Percentiles rank a stretch among this genome's conserved stretches.
phyloP scores from a whole-genome alignment of 495 filamentous ascomycete genomes.

The Copromyces sp. region DNA sequence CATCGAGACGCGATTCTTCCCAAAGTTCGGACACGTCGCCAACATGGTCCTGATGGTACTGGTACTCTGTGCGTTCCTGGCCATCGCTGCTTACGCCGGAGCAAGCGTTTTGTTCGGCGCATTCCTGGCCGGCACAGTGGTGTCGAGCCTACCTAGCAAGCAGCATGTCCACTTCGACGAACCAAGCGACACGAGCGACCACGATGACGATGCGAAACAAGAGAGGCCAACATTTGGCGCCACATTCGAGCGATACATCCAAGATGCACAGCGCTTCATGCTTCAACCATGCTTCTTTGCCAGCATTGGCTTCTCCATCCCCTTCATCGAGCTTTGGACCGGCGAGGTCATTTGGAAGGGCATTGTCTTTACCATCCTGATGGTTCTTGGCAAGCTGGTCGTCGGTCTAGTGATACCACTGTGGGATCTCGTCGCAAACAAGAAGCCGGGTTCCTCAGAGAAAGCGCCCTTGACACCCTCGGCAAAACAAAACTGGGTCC shows the following conservation, averaged over 20 bases:
- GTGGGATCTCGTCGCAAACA: slow-evolving; percentile 10
- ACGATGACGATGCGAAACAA: slow-evolving; percentile 12
- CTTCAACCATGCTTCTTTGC: slow-evolving; percentile 72
- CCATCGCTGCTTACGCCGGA: slow-evolving; percentile 35
- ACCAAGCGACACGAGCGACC: not conserved
- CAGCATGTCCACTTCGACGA: not conserved
- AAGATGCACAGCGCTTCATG: slow-evolving; percentile 38
- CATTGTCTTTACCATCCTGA: slow-evolving; percentile 58
- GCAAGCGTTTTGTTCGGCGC: slow-evolving; percentile 63
- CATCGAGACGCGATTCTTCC: not conserved
- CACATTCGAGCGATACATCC: slow-evolving; percentile 50
- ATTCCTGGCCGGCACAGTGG: slow-evolving; percentile 52
- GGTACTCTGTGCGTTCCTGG: slow-evolving; percentile 14
- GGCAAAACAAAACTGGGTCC: slow-evolving; percentile 7
- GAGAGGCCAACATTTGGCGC: slow-evolving; percentile 20
- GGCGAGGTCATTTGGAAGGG: slow-evolving; percentile 59
- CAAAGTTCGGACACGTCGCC: slow-evolving; percentile 1
- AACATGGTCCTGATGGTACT: slow-evolving; percentile 13
- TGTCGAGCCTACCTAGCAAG: slow-evolving; percentile 26
- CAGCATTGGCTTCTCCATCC: slow-evolving; percentile 71
- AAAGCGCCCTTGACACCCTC: not conserved
- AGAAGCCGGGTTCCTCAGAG: not conserved
- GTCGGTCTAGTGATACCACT: slow-evolving; percentile 54
- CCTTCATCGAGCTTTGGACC: slow-evolving; percentile 58
- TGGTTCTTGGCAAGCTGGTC: slow-evolving; percentile 52